Conservation (phyloP, 352 stramenopile species). For the Globisporangium polare region DNA sequence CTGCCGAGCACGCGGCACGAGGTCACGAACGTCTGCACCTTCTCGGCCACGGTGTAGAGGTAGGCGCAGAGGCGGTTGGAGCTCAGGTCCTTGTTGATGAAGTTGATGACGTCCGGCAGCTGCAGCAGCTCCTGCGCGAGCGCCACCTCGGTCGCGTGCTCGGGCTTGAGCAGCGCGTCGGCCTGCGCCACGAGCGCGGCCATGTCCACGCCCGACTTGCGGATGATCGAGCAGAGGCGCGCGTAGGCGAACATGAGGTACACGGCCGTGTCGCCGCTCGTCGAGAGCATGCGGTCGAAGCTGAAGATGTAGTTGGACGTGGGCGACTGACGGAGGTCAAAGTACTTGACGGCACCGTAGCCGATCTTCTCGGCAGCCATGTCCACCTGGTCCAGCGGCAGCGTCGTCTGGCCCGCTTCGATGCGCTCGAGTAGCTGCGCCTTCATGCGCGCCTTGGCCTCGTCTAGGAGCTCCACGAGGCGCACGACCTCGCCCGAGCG, state of each 20-base stretch:
- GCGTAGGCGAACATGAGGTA: slow-evolving; percentile 99
- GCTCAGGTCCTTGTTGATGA: slow-evolving; percentile 94
- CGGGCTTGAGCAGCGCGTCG: slow-evolving; percentile 54
- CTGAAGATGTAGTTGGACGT: slow-evolving; percentile 99
- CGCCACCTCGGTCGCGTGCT: slow-evolving; percentile 88
- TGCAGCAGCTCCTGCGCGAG: slow-evolving; percentile 94
- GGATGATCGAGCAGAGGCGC: slow-evolving; percentile 96
- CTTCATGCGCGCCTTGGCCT: slow-evolving; percentile 96
- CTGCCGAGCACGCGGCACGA: slow-evolving; percentile 96
- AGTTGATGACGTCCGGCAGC: slow-evolving; percentile 93
- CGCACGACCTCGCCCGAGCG: slow-evolving; percentile 97
- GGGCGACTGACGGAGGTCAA: slow-evolving; percentile 97
- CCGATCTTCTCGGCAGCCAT: slow-evolving; percentile 94
- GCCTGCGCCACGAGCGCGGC: slow-evolving; percentile 51
- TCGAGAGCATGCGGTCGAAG: slow-evolving; percentile 99
- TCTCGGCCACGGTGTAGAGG: slow-evolving; percentile 96
- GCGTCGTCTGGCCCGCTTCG: slow-evolving; percentile 83
- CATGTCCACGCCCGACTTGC: slow-evolving; percentile 91
- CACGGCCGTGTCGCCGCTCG: slow-evolving; percentile 98
- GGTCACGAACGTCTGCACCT: slow-evolving; percentile 98
- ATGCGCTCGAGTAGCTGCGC: slow-evolving; percentile 90
- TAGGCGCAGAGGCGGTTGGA: slow-evolving; percentile 98
- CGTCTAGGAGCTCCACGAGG: slow-evolving; percentile 98
- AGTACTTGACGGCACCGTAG: slow-evolving; percentile 99
- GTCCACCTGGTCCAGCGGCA: slow-evolving; percentile 91